Evolutionary conservation across 345 rosid species (phyloP).

Genomic region (Eucalyptus lansdowneana): DNA sequence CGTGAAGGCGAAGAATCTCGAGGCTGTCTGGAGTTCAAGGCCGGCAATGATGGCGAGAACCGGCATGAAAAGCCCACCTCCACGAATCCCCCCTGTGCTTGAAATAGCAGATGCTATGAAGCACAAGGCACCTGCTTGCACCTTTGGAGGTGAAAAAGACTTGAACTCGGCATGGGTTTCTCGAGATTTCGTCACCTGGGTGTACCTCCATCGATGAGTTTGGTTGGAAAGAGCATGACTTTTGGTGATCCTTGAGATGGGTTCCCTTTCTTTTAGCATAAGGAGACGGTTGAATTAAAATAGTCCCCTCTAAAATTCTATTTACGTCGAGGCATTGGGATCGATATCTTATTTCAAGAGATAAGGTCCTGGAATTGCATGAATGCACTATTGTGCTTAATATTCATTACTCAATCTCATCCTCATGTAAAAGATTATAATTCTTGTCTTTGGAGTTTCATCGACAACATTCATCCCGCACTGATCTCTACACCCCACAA

Average conservation of each 20-base stretch:
- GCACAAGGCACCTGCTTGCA: constrained; percentile 46
- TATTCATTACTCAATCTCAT: not conserved
- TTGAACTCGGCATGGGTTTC: constrained; percentile 13
- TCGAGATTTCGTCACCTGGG: not conserved
- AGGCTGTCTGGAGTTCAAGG: constrained; percentile 64
- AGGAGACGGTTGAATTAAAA: too few relatives aligned
- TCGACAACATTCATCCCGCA: fast-evolving
- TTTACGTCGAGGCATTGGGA: too few relatives aligned
- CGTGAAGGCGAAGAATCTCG: constrained; percentile 77
- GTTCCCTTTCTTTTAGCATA: not conserved
- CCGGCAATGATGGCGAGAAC: constrained; percentile 55
- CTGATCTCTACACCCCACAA: not conserved
- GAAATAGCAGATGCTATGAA: constrained; percentile 67
- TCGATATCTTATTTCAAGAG: too few relatives aligned
- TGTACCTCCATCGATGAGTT: constrained; percentile 22
- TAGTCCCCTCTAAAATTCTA: too few relatives aligned
- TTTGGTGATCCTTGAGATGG: not conserved
- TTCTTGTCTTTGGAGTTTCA: not conserved
- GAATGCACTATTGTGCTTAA: not conserved
- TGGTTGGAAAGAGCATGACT: constrained; percentile 1
- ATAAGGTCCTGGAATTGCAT: not conserved
- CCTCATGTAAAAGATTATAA: not conserved
- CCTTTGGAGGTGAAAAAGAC: constrained; percentile 8
- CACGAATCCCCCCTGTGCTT: constrained; percentile 88
- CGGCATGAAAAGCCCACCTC: constrained; percentile 77